Evolutionary conservation across 768 basidiomycete genomes (phyloP), one percentile per base, ranked within the genome.

Genomic region (Leccinum disarticulatum): DNA sequence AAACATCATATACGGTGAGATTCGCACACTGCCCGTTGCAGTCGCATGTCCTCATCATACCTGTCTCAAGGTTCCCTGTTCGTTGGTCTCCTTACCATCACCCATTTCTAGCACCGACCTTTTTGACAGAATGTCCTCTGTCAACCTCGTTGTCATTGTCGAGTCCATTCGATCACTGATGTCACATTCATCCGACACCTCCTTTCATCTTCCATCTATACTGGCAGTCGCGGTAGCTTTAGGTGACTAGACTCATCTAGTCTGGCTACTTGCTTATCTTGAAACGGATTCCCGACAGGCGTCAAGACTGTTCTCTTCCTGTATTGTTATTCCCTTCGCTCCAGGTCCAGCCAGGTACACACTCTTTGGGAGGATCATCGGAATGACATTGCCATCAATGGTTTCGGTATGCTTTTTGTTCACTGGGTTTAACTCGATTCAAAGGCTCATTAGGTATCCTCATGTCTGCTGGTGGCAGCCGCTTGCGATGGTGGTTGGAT

Each of bases 311-410:
- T 87, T 0, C 83, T 99, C 48, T 98, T 98, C 77, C 36, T 94
- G 3, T 97, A 94, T 75, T 95, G 95, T 73, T 84, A 78, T 67
- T 81, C 90, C 3, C 80, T 96, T 50, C 86, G 91, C 30, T 82
- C 81, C 31, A 85, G 84, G 62, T 94, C 91, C 6, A 95, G 91
- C 67, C 97, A 99, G 74, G 96, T 99, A 2, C 84, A 85, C 50
- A 85, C 97, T 17, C 82, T 96, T 30, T 98, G 93, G 94, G 91
- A 97, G 73, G 95, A 98, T 70, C 95, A 98, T 64, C 81, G 95
- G 64, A 98, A 95, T 67, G 96, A 96, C 68, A 70, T 94, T 17
- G 91, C 85, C 70, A 86, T 93, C 49, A 94, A 94, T 67, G 77
- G 82, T 27, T 88, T 91, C 61, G 88, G 88, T 88, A 61, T 36